Conservation (phyloP, 495 filamentous ascomycete species). For the Talaromyces stipitatus region DNA sequence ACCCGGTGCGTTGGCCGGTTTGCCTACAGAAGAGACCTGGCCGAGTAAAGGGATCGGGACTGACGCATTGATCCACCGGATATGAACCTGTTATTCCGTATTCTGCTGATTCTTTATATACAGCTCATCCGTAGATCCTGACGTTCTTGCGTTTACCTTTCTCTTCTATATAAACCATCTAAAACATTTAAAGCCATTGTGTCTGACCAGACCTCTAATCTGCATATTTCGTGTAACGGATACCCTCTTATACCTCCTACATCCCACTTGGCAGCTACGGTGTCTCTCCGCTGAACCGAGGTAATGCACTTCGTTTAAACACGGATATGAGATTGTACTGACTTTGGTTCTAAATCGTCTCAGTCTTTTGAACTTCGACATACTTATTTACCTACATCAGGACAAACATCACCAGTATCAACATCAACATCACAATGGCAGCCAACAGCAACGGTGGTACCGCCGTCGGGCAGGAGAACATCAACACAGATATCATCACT, state of each 20-base stretch:
- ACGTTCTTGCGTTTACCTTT: neutral
- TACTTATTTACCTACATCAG: neutral
- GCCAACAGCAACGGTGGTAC: conserved; percentile 28
- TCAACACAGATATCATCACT: conserved; percentile 94
- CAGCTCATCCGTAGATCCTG: neutral
- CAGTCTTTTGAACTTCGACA: neutral
- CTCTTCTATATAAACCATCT: neutral
- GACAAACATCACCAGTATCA: neutral
- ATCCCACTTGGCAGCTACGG: conserved; percentile 1
- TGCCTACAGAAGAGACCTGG: neutral
- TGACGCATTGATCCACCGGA: neutral
- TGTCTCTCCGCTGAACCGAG: conserved; percentile 25
- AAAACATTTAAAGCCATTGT: neutral
- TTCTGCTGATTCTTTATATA: neutral
- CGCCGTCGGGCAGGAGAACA: conserved; percentile 55
- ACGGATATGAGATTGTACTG: neutral
- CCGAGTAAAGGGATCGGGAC: neutral
- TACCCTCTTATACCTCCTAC: neutral
- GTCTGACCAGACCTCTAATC: neutral
- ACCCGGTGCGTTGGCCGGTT: neutral
- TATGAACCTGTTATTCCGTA: neutral
- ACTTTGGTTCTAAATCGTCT: conserved; percentile 4
- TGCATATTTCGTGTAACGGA: neutral
- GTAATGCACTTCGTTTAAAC: conserved; percentile 12
- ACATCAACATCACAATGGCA: conserved; percentile 26